Base-by-base conservation (phyloP, 2,329 filamentous ascomycete species). In the Fusarium temperatum region DNA sequence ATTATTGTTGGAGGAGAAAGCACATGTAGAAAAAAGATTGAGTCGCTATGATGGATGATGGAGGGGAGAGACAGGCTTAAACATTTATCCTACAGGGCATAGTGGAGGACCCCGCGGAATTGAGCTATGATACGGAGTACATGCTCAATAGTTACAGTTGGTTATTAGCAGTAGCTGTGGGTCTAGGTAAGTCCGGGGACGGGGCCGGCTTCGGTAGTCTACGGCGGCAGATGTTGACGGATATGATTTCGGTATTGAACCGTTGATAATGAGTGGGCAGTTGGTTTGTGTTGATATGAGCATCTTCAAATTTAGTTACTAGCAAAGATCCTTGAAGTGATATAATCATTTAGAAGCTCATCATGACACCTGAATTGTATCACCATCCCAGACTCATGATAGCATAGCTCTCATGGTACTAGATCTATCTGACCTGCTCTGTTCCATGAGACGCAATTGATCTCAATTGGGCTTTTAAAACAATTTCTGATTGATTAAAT, bases 71-170 rank as follows among this genome's bases (percentile, higher is more conserved):
- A 56, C n/a, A 60, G 70, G 75, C 75, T 68, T 77, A 78, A 78
- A 78, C 66, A 64, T 78, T 78, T 77, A 79, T 76, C 77, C 77
- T 53, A 56, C 26, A 28, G 14, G 56, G 36, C 35, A 55, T n/a
- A 55, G 66, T 64, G 50, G 58, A 70, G 42, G 66, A 68, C 67
- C 71, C 67, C 67, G 51, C 67, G 71, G 65, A 47, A 68, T 57
- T 55, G 45, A 65, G 53, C 32, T 47, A 48, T 50, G 65, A 63
- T 68, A n/a, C n/a, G n/a, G n/a, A n/a, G n/a, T n/a, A 54, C n/a
- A 55, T 48, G 53, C 42, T 63, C 30, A 44, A 59, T 63, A 44
- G 50, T 53, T 24, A 35, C 48, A 30, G 45, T 48, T 48, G 45
- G 45, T 48, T 30, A 48, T 48, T 30, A 48, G 59, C 39, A 61